Percentiles rank a stretch among this genome's conserved stretches.
Conservation (phyloP, 805 yeast species). For the Myxozyma melibiosi region DNA sequence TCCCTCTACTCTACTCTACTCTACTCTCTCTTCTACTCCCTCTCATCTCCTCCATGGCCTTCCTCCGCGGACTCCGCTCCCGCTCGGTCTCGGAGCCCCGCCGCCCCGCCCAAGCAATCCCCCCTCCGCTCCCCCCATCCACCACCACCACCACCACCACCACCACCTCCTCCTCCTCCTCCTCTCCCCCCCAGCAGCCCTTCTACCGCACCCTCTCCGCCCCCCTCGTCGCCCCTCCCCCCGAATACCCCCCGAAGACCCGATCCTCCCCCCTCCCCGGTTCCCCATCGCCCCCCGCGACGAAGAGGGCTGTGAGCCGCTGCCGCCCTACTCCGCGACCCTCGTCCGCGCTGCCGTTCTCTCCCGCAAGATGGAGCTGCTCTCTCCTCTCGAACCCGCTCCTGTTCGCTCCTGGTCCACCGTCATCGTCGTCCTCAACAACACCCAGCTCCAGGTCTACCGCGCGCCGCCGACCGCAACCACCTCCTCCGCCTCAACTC, state of each 20-base stretch:
- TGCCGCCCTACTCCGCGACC: conserved; percentile 71
- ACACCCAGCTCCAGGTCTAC: conserved; percentile 81
- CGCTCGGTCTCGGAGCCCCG: conserved; percentile 30
- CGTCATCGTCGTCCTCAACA: conserved; percentile 72
- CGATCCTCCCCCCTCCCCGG: conserved; percentile 21
- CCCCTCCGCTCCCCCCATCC: neutral
- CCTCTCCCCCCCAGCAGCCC: conserved; percentile 3
- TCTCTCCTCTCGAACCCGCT: conserved; percentile 74
- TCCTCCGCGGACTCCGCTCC: conserved; percentile 28
- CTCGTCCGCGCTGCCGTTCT: conserved; percentile 61
- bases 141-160: neutral
- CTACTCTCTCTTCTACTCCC: neutral
- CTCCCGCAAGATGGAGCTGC: conserved; percentile 71
- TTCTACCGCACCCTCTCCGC: conserved; percentile 26
- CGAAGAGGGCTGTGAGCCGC: conserved; percentile 45
- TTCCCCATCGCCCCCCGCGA: conserved; percentile 30
- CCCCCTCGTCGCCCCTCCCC: conserved; percentile 16
- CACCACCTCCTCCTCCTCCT: conserved; percentile 2
- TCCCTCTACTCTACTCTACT: neutral
- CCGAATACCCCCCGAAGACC: conserved; percentile 14
- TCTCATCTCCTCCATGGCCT: conserved; percentile 17
- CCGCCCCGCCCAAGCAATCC: neutral
- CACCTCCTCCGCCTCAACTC: neutral
- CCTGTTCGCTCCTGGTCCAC: conserved; percentile 70
- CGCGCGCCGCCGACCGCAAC: conserved; percentile 8